Percentiles rank a stretch among this genome's conserved stretches.
phyloP scores from a whole-genome alignment of 306 rosid genomes.

The Senna tora region DNA sequence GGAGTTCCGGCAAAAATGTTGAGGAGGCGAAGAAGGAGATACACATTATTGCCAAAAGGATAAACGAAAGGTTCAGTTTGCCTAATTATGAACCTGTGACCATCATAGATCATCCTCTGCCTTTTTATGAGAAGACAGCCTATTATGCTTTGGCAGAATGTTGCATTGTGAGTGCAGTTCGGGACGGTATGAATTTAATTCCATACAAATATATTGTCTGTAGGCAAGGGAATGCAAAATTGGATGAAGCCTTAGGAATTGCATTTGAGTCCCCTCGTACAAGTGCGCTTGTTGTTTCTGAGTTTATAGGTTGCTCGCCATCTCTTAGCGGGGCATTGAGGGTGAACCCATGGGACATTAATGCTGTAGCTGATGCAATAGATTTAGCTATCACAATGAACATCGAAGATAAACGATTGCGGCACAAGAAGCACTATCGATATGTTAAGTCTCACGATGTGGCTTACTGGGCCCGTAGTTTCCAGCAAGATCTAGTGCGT shows the following conservation, averaged over 20 bases:
- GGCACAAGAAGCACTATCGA: constrained; percentile 80
- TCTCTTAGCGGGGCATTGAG: constrained; percentile 93
- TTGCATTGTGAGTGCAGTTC: constrained; percentile 79
- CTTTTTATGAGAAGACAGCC: constrained; percentile 73
- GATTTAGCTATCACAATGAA: constrained; percentile 63
- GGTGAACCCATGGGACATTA: constrained; percentile 83
- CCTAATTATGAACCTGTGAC: constrained; percentile 74
- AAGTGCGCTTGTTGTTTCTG: constrained; percentile 81
- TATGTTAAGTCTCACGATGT: constrained; percentile 88
- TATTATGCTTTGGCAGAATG: constrained; percentile 81
- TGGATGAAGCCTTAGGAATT: constrained; percentile 52
- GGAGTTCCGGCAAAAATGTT: constrained; percentile 59
- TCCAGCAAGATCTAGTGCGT: constrained; percentile 66
- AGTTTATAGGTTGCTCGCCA: constrained; percentile 89
- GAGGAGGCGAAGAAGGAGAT: constrained; percentile 63
- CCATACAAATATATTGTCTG: constrained; percentile 74
- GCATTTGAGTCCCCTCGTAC: constrained; percentile 47
- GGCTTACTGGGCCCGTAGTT: constrained; percentile 77
- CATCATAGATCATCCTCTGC: constrained; percentile 60
- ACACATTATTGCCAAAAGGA: constrained; percentile 49
- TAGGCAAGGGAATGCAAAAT: constrained; percentile 71
- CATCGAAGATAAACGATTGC: constrained; percentile 58
- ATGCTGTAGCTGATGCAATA: constrained; percentile 80
- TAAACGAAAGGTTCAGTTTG: constrained; percentile 60
- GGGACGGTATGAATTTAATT: constrained; percentile 88